phyloP scores from a whole-genome alignment of 805 yeast species.

The Ogataea pini region DNA sequence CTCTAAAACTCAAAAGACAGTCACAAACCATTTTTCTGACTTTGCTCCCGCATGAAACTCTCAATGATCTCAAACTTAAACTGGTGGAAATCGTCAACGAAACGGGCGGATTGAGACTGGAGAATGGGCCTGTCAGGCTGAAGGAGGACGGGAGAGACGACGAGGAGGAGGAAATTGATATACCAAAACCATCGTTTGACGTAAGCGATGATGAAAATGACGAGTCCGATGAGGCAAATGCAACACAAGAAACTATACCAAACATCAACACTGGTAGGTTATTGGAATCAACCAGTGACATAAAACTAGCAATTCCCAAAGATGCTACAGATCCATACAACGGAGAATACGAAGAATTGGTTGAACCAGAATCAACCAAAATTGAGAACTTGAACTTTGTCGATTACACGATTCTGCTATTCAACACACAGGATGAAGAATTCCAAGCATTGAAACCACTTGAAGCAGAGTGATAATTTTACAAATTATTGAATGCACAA shows the following conservation, averaged over 20 bases:
- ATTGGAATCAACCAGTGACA: constrained; percentile 26
- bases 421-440: constrained; percentile 40
- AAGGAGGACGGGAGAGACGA: constrained; percentile 26
- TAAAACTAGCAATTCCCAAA: constrained; percentile 44
- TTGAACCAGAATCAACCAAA: constrained; percentile 30
- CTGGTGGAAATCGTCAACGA: constrained; percentile 42
- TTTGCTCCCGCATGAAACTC: constrained; percentile 25
- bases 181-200: constrained; percentile 42
- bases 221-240: constrained; percentile 21
- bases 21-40: constrained; percentile 37
- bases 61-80: constrained; percentile 29
- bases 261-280: constrained; percentile 19
- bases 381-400: constrained; percentile 35
- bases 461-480: constrained; percentile 6
- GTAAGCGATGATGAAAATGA: constrained; percentile 34
- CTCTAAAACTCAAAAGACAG: constrained; percentile 37
- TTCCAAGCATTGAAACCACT: constrained; percentile 33
- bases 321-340: constrained; percentile 32
- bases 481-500: neutral
- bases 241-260: constrained; percentile 22
- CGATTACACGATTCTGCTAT: constrained; percentile 46
- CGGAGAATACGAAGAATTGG: constrained; percentile 19
- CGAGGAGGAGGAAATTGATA: constrained; percentile 36
- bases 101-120: constrained; percentile 49
- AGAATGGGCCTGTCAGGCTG: constrained; percentile 30